Base-by-base conservation (phyloP, 2,329 filamentous ascomycete genomes). In the Aspergillus versicolor region DNA sequence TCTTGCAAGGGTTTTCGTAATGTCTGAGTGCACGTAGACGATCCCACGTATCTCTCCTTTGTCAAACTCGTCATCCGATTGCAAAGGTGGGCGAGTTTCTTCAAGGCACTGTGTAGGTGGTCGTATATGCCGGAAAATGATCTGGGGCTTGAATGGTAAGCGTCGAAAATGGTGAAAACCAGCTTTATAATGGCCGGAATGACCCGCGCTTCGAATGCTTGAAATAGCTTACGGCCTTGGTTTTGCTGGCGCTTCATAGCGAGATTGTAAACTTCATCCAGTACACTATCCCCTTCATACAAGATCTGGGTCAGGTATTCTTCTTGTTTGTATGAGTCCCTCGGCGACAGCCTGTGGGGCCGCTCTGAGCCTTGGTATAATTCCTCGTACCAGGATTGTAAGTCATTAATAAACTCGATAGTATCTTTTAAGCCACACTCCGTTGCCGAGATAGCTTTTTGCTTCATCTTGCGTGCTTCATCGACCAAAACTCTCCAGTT, bases 401-500 rank as follows among this genome's bases (percentile, higher is more conserved):
- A 54, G 9, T 47, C 40, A 1, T 32, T 44, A 5, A 61, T 51
- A 15, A 56, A 17, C 24, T 41, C 38, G 3, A 45, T 38, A 2
- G 65, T 54, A 9, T 53, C 44, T 8, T 47, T 12, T 6, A 63
- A 60, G 7, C 54, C 17, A 5, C 47, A 21, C 1, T 22, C 15
- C 8, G 32, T 21, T 12, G 42, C 27, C 24, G 42, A 32, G 4
- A 40, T 50, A 24, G 27, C 30, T 19, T 11, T 44, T 40, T 45
- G 15, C 24, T 49, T 52, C 45, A 61, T 50, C 9, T 22, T 24
- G 21, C 38, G 54, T 12, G 60, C 58, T 15, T 47, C 52, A 5
- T 43, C 21, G 22, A 61, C 48, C 24, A 69, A 24, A 4, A 11
- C 45, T 4, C 60, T 48, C 70, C 70, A 73, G 19, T 61, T 60